A percentile compares a stretch with the other conserved stretches of the same genome.
Evolutionary conservation across 768 basidiomycete genomes (phyloP).

Genomic region (Kwoniella mangroviensis): DNA sequence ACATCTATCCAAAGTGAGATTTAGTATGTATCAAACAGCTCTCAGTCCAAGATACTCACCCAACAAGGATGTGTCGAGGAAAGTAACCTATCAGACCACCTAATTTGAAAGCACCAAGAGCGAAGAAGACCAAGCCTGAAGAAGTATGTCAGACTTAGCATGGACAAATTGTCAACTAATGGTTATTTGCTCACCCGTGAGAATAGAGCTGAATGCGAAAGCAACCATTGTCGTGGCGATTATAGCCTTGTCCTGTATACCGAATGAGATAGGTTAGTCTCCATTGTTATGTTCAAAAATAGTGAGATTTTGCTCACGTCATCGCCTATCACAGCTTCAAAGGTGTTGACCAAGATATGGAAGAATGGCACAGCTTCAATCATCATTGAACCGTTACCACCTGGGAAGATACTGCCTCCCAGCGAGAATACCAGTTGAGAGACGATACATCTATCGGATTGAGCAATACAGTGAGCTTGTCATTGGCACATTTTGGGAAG

Average conservation of each 20-base stretch:
- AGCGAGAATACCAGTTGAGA: conserved; percentile 82
- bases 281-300: neutral
- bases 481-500: neutral
- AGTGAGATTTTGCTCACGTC: conserved; percentile 59
- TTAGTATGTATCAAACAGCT: neutral
- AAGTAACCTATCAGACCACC: conserved; percentile 92
- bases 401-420: conserved; percentile 83
- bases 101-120: conserved; percentile 80
- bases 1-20: conserved; percentile 40
- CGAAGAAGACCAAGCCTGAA: conserved; percentile 76
- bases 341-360: conserved; percentile 82
- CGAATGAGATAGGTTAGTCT: neutral
- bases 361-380: conserved; percentile 99
- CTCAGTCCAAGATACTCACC: conserved; percentile 62
- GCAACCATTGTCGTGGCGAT: conserved; percentile 92
- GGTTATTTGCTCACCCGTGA: no score
- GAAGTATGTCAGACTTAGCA: neutral
- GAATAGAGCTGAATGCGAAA: conserved; percentile 80
- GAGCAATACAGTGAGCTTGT: neutral
- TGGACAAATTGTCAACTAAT: no score
- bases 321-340: conserved; percentile 73
- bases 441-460: conserved; percentile 67
- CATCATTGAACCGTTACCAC: conserved; percentile 68
- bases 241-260: conserved; percentile 63
- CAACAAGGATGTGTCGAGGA: conserved; percentile 94